Conservation (phyloP, 2,329 filamentous ascomycete species). For the Colletotrichum simmondsii region DNA sequence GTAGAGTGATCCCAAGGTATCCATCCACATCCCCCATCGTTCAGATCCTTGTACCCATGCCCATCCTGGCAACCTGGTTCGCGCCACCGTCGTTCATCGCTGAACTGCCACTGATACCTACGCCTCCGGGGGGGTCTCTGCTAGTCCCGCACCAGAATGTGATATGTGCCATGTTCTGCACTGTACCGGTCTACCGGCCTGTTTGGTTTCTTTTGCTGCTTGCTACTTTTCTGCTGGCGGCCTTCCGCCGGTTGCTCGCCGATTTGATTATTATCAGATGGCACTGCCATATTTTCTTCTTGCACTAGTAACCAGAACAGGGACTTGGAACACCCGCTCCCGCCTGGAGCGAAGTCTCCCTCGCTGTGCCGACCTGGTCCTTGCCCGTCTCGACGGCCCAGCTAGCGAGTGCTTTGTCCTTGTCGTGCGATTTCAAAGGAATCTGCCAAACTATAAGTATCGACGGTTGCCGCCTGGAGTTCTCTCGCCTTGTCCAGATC, state of each 20-base stretch:
- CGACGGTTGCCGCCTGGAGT: constrained; percentile 18
- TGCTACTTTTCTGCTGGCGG: constrained; percentile 18
- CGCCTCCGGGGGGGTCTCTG: constrained; percentile 17
- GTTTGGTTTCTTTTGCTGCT: constrained; percentile 26
- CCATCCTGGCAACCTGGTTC: constrained; percentile 23
- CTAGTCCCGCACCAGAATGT: constrained; percentile 27
- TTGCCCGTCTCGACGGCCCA: constrained; percentile 17
- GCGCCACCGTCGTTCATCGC: constrained; percentile 30
- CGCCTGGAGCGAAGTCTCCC: constrained; percentile 22
- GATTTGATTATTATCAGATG: constrained; percentile 30
- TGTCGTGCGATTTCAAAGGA: constrained; percentile 21
- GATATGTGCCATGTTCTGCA: constrained; percentile 27
- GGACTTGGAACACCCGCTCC: constrained; percentile 31
- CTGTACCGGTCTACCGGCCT: constrained; percentile 27
- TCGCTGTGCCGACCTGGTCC: constrained; percentile 27
- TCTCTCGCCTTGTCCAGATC: constrained; percentile 19
- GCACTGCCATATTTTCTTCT: constrained; percentile 33
- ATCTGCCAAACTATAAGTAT: constrained; percentile 34
- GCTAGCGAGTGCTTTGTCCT: constrained; percentile 29
- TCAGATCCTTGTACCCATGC: constrained; percentile 24
- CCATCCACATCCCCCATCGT: constrained; percentile 16
- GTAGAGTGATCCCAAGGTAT: constrained; percentile 17
- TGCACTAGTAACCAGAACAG: constrained; percentile 31
- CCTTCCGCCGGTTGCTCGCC: constrained; percentile 32
- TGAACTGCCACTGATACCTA: constrained; percentile 21